These are phyloP conservation scores for Calonectria naviculata DNA, from an alignment of 2,329 filamentous ascomycete species.

Conservation along the genomic window DNA sequence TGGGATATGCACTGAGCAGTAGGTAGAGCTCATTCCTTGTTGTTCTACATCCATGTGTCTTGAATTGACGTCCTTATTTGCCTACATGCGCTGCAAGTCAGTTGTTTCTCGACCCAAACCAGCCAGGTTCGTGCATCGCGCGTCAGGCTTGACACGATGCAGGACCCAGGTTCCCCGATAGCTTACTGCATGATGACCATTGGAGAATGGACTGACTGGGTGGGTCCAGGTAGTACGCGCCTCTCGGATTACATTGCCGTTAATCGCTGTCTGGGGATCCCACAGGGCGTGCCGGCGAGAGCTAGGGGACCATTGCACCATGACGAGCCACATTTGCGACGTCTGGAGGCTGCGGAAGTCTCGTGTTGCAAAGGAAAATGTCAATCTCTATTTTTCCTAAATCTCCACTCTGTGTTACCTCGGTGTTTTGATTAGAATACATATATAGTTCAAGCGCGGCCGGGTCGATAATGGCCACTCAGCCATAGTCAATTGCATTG, in stretches of 20 bases:
- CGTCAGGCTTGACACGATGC: not conserved
- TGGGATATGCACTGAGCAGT: too few species aligned
- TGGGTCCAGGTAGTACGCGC: not conserved
- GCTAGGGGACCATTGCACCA: conserved; percentile 1
- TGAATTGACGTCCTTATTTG: not conserved
- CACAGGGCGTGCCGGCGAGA: not conserved
- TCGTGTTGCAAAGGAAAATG: not conserved
- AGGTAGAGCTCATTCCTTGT: not conserved
- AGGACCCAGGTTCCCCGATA: not conserved
- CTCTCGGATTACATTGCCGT: not conserved
- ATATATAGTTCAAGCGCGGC: not conserved
- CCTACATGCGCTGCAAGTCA: not conserved
- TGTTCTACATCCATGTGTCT: not conserved
- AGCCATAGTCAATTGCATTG: not conserved
- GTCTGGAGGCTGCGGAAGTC: not conserved
- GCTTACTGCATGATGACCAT: not conserved
- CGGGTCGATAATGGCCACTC: too few species aligned
- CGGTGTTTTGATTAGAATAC: too few species aligned
- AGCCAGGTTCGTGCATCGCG: too few species aligned
- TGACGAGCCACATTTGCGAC: not conserved
- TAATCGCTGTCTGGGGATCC: not conserved
- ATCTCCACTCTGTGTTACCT: not conserved
- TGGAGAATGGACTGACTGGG: not conserved
- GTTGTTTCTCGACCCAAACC: too few species aligned
- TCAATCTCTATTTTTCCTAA: too few species aligned